phyloP scores from a whole-genome alignment of 1,284 basidiomycete species.

The Austroboletus rostrupii region DNA sequence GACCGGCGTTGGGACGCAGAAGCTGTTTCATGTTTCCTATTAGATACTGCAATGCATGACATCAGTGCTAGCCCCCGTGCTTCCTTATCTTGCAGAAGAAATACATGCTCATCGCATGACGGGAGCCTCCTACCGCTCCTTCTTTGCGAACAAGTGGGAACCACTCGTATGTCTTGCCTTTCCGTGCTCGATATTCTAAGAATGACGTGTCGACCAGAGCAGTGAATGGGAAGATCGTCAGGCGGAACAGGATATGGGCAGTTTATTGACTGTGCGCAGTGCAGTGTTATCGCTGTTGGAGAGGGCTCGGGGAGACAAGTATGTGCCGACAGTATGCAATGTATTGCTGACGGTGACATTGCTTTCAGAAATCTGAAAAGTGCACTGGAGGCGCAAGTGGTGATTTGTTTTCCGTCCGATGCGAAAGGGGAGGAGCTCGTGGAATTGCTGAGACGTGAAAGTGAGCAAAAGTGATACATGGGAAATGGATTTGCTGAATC shows the following conservation, averaged over 20 bases:
- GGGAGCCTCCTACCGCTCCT: constrained; percentile 41
- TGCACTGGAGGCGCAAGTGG: constrained; percentile 68
- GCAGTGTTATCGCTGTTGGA: constrained; percentile 63
- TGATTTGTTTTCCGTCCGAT: constrained; percentile 43
- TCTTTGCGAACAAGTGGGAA: constrained; percentile 64
- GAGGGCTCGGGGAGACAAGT: constrained; percentile 68
- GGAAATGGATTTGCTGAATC: constrained; percentile 1
- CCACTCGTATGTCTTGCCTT: constrained; percentile 44
- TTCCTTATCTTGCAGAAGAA: constrained; percentile 92
- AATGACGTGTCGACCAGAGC: constrained; percentile 33
- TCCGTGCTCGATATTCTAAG: neutral
- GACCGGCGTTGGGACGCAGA: neutral
- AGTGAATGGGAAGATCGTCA: constrained; percentile 51
- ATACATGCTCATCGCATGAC: constrained; percentile 46
- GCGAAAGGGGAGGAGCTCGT: constrained; percentile 22
- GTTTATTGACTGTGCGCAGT: constrained; percentile 52
- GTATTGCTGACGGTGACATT: constrained; percentile 1
- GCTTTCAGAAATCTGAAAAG: constrained; percentile 59
- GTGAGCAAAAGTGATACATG: constrained; percentile 27
- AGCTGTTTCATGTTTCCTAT: neutral
- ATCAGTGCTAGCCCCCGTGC: constrained; percentile 78
- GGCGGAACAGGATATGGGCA: constrained; percentile 56
- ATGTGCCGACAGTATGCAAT: constrained; percentile 16
- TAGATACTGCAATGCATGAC: constrained; percentile 74
- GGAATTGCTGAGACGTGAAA: constrained; percentile 47